These are phyloP conservation scores for Fusarium napiforme DNA, from an alignment of 2,329 filamentous ascomycete species.

Conservation along the genomic window DNA sequence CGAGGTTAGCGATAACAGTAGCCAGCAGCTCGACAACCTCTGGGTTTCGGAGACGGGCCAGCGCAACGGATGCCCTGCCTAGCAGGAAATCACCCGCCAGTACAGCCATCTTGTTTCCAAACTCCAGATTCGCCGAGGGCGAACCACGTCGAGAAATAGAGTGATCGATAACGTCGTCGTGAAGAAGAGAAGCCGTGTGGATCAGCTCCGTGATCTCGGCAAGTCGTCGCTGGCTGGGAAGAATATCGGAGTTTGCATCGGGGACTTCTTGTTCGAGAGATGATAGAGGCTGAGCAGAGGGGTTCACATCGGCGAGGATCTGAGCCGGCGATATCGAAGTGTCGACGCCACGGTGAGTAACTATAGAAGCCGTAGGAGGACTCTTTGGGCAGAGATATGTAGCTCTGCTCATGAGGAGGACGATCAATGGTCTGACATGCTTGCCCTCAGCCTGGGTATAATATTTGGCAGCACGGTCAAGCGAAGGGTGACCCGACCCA, in stretches of 20 bases:
- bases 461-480: conserved; percentile 97
- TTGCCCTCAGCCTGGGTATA: conserved; percentile 98
- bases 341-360: conserved; percentile 61
- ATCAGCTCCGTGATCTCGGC: conserved; percentile 98
- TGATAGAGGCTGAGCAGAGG: conserved; percentile 62
- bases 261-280: conserved; percentile 53
- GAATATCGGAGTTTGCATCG: conserved; percentile 71
- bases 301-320: conserved; percentile 84
- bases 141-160: conserved; percentile 85
- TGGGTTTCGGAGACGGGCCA: conserved; percentile 88
- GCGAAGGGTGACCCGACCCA: conserved; percentile 91
- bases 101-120: conserved; percentile 99
- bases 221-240: conserved; percentile 90
- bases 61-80: conserved; percentile 89
- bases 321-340: conserved; percentile 64
- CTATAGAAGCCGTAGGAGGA: conserved; percentile 51
- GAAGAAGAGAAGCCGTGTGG: conserved; percentile 93
- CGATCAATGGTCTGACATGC: conserved; percentile 92
- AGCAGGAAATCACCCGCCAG: conserved; percentile 96
- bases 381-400: conserved; percentile 80
- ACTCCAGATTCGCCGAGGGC: conserved; percentile 91
- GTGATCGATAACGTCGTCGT: conserved; percentile 98
- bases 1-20: conserved; percentile 95
- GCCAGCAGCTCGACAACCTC: conserved; percentile 95
- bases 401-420: conserved; percentile 95